These are phyloP conservation scores for Nitzschia palea DNA, from an alignment of 108 stramenopile genomes.

Conservation along the genomic window DNA sequence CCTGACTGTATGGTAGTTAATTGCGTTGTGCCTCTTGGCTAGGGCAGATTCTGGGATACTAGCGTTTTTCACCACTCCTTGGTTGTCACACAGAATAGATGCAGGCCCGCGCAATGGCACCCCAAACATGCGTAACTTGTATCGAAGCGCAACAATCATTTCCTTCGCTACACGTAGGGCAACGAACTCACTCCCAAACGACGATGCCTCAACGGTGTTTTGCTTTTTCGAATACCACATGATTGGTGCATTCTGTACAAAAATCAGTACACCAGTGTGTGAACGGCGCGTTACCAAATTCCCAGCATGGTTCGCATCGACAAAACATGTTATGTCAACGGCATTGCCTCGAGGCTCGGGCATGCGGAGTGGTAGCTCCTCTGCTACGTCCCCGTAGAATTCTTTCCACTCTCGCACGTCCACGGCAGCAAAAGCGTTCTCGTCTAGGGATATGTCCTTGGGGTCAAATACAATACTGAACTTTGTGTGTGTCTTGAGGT, in stretches of 20 bases:
- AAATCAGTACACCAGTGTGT: conserved; percentile 53
- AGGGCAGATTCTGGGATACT: conserved; percentile 35
- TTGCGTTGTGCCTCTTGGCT: conserved; percentile 47
- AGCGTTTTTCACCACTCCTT: conserved; percentile 36
- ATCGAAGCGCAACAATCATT: conserved; percentile 40
- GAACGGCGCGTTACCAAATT: conserved; percentile 45
- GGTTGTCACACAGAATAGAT: conserved; percentile 35
- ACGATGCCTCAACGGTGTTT: conserved; percentile 43
- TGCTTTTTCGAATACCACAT: conserved; percentile 50
- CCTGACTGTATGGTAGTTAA: conserved; percentile 45
- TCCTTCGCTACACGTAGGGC: conserved; percentile 43
- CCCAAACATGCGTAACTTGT: conserved; percentile 64
- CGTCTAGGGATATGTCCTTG: background rate
- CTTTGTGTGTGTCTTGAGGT: conserved; percentile 22
- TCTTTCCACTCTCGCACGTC: conserved; percentile 29
- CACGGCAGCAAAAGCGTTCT: background rate
- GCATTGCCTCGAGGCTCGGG: conserved; percentile 28
- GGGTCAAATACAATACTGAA: conserved; percentile 40
- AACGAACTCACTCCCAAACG: conserved; percentile 51
- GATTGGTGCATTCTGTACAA: conserved; percentile 46
- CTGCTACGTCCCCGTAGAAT: conserved; percentile 17
- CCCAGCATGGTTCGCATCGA: conserved; percentile 56
- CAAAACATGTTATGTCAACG: conserved; percentile 22
- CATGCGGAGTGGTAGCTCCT: conserved; percentile 28
- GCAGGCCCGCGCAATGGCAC: conserved; percentile 31